Conservation (phyloP, 768 basidiomycete species). For the Tubosaeta brunneosetosa region DNA sequence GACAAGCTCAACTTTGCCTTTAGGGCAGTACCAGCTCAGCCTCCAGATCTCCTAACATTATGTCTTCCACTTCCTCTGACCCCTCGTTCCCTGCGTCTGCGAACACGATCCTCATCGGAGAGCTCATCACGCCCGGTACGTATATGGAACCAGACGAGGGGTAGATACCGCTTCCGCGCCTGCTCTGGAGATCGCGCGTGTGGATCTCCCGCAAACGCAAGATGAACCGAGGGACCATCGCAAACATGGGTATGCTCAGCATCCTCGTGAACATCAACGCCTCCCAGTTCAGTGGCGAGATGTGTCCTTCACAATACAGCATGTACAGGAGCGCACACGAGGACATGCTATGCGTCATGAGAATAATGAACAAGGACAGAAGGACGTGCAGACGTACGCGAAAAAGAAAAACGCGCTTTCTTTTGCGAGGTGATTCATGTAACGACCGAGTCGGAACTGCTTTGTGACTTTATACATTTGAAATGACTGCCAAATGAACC, state of each 20-base stretch:
- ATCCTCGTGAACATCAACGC: too few relatives aligned
- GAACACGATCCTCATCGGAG: neutral
- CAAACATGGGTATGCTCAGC: neutral
- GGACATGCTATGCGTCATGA: neutral
- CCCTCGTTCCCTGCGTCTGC: neutral
- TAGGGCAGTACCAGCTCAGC: too few relatives aligned
- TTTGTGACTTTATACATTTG: neutral
- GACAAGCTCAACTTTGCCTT: too few relatives aligned
- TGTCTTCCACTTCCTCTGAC: neutral
- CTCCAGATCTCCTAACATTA: neutral
- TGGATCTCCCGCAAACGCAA: neutral
- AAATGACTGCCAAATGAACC: neutral
- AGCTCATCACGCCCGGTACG: neutral
- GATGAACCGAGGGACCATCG: neutral
- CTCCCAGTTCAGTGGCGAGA: neutral
- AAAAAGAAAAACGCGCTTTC: neutral
- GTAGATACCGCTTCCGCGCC: neutral
- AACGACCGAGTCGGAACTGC: neutral
- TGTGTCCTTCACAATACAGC: neutral
- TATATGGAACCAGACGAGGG: neutral
- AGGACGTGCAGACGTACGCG: neutral
- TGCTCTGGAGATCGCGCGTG: neutral
- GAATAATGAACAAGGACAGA: neutral
- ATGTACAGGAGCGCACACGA: neutral
- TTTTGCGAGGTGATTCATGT: neutral